Evolutionary conservation across 1,284 basidiomycete species (phyloP).

Genomic region (Tilletiaria anomala): DNA sequence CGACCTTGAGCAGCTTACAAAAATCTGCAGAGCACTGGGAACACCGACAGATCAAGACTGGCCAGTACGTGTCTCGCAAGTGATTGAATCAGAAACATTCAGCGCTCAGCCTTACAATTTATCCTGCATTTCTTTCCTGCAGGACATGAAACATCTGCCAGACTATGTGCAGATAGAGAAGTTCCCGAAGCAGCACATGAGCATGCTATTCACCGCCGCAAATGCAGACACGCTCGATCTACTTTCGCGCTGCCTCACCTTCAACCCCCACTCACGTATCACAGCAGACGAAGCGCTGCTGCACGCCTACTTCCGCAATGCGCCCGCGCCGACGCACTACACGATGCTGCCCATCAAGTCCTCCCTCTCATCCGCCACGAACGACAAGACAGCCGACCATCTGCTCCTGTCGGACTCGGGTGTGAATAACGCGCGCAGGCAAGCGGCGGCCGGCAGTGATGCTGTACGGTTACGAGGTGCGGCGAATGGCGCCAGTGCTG

Average conservation of each 20-base stretch:
- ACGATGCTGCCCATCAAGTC: conserved; percentile 14
- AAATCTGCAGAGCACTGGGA: conserved; percentile 82
- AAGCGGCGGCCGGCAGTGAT: not conserved
- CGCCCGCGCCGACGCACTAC: conserved; percentile 23
- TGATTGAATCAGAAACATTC: not conserved
- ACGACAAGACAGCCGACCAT: not conserved
- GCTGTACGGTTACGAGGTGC: not conserved
- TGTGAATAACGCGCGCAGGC: no score
- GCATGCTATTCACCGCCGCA: conserved; percentile 78
- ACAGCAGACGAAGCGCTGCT: conserved; percentile 45
- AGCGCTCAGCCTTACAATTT: conserved; percentile 1
- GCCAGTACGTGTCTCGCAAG: conserved; percentile 50
- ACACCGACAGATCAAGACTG: conserved; percentile 92
- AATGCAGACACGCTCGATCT: conserved; percentile 74
- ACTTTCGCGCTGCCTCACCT: conserved; percentile 61
- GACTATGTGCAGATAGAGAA: conserved; percentile 20
- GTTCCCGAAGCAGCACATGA: conserved; percentile 64
- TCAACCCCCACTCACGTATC: conserved; percentile 72
- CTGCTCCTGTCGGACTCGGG: not conserved
- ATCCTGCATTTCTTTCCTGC: not conserved
- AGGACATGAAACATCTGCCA: conserved; percentile 51
- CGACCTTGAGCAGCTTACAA: conserved; percentile 90
- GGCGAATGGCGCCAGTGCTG: not conserved
- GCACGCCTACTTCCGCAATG: conserved; percentile 26
- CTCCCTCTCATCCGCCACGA: no score